Percentiles rank a stretch among this genome's conserved stretches.
phyloP scores from a whole-genome alignment of 441 rosid species.

The Pelargonium fulgidum region DNA sequence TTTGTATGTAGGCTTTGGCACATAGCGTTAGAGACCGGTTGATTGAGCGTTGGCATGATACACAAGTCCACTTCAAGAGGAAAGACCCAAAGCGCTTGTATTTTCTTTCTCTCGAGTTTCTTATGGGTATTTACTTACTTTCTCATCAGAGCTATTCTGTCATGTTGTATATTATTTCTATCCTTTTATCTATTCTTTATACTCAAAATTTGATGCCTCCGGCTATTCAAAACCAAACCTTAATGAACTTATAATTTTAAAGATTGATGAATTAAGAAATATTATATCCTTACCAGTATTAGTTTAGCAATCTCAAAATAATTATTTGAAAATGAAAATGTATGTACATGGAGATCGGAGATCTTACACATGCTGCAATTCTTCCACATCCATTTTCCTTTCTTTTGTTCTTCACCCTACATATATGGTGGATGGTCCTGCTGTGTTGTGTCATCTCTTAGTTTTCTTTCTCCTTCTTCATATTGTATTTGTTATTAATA shows the following conservation, averaged over 20 bases:
- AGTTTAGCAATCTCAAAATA: neutral
- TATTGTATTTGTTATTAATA: too few species aligned
- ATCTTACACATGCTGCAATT: neutral
- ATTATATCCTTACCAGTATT: too few species aligned
- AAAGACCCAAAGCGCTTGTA: slow-evolving; percentile 47
- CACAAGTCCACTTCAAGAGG: slow-evolving; percentile 39
- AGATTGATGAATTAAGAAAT: too few species aligned
- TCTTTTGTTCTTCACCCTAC: neutral
- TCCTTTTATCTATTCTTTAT: too few species aligned
- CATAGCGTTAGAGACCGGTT: slow-evolving; percentile 46
- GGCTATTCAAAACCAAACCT: too few species aligned
- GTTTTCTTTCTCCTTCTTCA: neutral
- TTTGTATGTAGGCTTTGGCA: slow-evolving; percentile 35
- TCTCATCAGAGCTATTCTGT: too few species aligned
- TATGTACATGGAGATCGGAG: neutral
- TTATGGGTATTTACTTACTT: slow-evolving; percentile 35
- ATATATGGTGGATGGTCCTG: neutral
- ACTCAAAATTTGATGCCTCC: too few species aligned
- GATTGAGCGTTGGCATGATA: slow-evolving; percentile 51
- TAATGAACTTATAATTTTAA: too few species aligned
- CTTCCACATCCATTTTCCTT: neutral
- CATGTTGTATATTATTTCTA: too few species aligned
- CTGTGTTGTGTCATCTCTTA: neutral
- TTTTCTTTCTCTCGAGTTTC: slow-evolving; percentile 51
- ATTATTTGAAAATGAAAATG: neutral